phyloP scores from a whole-genome alignment of 2,329 filamentous ascomycete genomes.

The Penicillium sp. region DNA sequence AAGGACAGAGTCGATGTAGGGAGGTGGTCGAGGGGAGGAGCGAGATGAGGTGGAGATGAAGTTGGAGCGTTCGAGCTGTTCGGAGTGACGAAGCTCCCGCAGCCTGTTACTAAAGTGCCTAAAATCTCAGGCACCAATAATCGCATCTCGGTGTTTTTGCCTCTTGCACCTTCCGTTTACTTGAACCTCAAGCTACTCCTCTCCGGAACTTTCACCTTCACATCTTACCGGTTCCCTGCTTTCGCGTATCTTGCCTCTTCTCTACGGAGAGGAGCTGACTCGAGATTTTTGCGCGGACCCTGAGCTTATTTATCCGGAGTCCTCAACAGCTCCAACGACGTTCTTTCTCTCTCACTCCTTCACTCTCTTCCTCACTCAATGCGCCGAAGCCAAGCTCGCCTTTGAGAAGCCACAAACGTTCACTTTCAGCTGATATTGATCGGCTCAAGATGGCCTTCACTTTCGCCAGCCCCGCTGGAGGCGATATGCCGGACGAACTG shows the following conservation, averaged over 20 bases:
- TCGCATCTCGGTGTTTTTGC: conserved; percentile 26
- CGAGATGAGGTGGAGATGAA: conserved; percentile 16
- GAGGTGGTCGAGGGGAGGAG: conserved; percentile 28
- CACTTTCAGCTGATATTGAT: conserved; percentile 41
- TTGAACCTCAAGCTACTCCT: conserved; percentile 13
- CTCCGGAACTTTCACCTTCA: conserved; percentile 14
- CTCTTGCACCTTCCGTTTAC: conserved; percentile 22
- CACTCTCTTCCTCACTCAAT: conserved; percentile 42
- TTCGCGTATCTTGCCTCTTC: conserved; percentile 20
- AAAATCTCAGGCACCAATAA: conserved; percentile 19
- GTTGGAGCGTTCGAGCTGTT: conserved; percentile 26
- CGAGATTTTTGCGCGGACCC: conserved; percentile 51
- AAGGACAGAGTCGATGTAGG: conserved; percentile 42
- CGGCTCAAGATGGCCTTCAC: conserved; percentile 63
- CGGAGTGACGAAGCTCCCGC: conserved; percentile 48
- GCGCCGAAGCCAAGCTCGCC: conserved; percentile 35
- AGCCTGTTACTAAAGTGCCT: conserved; percentile 36
- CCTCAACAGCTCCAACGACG: conserved; percentile 46
- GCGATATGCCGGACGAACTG: conserved; percentile 57
- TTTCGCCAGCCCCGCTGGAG: conserved; percentile 52
- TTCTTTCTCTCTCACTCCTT: conserved; percentile 43
- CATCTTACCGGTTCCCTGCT: conserved; percentile 8
- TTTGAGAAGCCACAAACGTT: conserved; percentile 40
- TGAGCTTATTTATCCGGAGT: conserved; percentile 46
- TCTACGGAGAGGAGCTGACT: conserved; percentile 26